Base-by-base conservation (phyloP, 2,329 filamentous ascomycete species). In the Ceratocystis variospora region DNA sequence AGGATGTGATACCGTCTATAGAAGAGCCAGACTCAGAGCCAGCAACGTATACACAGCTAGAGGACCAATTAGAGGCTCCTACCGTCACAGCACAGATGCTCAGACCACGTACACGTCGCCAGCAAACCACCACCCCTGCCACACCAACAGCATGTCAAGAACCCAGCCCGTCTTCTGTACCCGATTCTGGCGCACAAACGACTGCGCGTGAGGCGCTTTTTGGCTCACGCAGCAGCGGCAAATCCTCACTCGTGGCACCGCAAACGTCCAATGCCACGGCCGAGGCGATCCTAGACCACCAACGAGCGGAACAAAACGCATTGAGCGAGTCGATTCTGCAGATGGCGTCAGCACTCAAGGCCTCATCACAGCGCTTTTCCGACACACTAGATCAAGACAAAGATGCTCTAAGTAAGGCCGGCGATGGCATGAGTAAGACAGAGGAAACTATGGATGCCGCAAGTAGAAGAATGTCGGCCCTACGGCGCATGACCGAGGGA, bases 401-500 rank as follows among this genome's bases (percentile, higher is more conserved):
- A 73, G 84, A 87, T 44, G 79, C 93, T 2, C 76, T 96, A 22
- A 80, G 82, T 67, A 81, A 85, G 10, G 89, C 92, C 1, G 83
- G 85, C 1, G 80, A 87, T 66, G 89, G 89, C 0, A 80, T 97
- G 71, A 88, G 92, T 72, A 86, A 84, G 74, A 95, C 87, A 71
- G 85, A 87, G 68, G 77, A 80, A 59, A 86, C 86, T 19, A 87
- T 97, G 82, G 86, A 91, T 68, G 83, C 84, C 1, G 90, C 92
- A 2, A 84, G 85, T 64, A 83, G 84, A 69, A 79, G 85, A 69
- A 95, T 97, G 89, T 87, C 89, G 1, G 81, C 83, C 71, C 75
- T 97, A 73, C 80, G 84, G 70, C 81, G 81, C 64, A 90, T 96
- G 85, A 90, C 87, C 17, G 93, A 96, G 77, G 92, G 91, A 2